Conservation (phyloP, 495 filamentous ascomycete species). For the Xylaria acuta region DNA sequence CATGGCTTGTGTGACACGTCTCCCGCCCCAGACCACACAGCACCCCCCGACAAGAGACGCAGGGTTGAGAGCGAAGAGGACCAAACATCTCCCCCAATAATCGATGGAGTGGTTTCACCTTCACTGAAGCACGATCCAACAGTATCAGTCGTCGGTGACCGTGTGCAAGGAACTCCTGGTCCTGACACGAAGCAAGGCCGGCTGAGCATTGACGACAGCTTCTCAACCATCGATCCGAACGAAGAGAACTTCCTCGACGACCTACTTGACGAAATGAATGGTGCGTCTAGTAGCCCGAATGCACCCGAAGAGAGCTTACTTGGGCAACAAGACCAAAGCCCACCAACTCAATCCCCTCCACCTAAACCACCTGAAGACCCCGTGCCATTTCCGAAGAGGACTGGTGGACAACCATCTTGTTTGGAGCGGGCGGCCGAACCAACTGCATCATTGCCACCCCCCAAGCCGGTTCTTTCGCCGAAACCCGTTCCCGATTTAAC, state of each 20-base stretch:
- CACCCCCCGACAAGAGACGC: slow-evolving; percentile 16
- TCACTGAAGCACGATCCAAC: not conserved
- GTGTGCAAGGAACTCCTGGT: not conserved
- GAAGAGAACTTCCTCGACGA: slow-evolving; percentile 19
- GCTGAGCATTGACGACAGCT: not conserved
- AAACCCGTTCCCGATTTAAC: slow-evolving; percentile 17
- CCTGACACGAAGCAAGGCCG: not conserved
- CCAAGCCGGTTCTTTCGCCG: slow-evolving; percentile 11
- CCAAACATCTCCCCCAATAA: not conserved
- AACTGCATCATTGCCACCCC: slow-evolving; percentile 20
- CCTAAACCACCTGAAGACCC: slow-evolving; percentile 1
- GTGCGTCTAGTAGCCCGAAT: not conserved
- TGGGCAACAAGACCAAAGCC: not conserved
- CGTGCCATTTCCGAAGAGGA: not conserved
- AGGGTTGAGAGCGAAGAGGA: not conserved
- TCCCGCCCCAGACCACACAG: not conserved
- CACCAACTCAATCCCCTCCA: not conserved
- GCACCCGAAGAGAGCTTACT: not conserved
- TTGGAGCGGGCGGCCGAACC: not conserved
- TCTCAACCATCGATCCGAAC: slow-evolving; percentile 12
- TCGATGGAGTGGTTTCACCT: not conserved
- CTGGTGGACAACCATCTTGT: not conserved
- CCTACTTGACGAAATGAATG: not conserved
- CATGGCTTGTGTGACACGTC: not conserved
- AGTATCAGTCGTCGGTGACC: not conserved